Conservation (phyloP, 2,329 filamentous ascomycete species). For the Alternaria ventricosa region DNA sequence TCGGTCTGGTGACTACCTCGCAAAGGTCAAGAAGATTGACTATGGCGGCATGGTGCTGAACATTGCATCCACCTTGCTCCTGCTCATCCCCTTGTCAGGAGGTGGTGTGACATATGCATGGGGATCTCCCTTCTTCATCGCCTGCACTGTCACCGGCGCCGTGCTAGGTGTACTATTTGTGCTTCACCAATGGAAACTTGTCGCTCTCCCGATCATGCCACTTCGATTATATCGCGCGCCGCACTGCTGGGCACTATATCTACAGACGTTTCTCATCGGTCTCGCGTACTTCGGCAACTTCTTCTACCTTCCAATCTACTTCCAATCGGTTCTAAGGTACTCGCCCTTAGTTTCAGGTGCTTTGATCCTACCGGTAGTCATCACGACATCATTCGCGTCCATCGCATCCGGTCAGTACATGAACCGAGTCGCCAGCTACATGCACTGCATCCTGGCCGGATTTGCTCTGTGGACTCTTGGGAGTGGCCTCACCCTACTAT, state of each 20-base stretch:
- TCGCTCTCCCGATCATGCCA: constrained; percentile 65
- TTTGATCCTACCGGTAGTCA: constrained; percentile 54
- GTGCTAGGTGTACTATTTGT: constrained; percentile 58
- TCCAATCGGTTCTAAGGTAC: constrained; percentile 63
- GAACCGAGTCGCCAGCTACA: constrained; percentile 26
- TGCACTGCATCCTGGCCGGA: constrained; percentile 36
- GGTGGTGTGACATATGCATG: constrained; percentile 64
- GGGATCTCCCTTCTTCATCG: constrained; percentile 64
- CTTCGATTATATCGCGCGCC: constrained; percentile 62
- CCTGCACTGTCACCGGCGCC: constrained; percentile 61
- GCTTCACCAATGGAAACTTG: constrained; percentile 63
- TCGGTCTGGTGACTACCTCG: constrained; percentile 53
- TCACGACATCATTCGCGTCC: constrained; percentile 22
- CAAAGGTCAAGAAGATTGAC: constrained; percentile 64
- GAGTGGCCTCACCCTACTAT: constrained; percentile 60
- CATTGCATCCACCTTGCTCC: constrained; percentile 64
- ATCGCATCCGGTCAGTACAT: constrained; percentile 29
- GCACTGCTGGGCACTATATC: constrained; percentile 61
- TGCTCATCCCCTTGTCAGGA: constrained; percentile 69
- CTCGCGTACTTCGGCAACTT: constrained; percentile 65
- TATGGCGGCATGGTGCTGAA: constrained; percentile 63
- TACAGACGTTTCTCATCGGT: constrained; percentile 67
- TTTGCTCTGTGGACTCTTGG: constrained; percentile 59
- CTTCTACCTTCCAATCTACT: constrained; percentile 68
- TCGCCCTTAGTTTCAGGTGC: constrained; percentile 57